A percentile compares a stretch with the other conserved stretches of the same genome.
Conservation (phyloP, 1,139 yeast species). For the Scheffersomyces illinoinensis region DNA sequence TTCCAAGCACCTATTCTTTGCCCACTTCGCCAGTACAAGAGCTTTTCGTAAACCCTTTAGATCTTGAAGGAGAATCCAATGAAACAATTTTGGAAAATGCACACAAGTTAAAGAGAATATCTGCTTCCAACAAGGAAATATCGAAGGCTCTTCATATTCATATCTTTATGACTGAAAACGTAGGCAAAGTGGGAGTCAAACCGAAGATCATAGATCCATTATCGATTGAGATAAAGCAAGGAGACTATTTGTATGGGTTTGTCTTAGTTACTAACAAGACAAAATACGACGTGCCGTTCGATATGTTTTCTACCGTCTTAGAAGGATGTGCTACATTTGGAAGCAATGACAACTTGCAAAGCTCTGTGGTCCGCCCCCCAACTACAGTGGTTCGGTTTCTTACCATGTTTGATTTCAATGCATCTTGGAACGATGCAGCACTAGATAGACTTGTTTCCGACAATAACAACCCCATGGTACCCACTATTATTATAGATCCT, state of each 20-base stretch:
- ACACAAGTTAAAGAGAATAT: conserved; percentile 34
- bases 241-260: conserved; percentile 41
- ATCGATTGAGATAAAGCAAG: conserved; percentile 35
- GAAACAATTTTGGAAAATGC: conserved; percentile 38
- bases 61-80: conserved; percentile 12
- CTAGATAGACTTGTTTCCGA: conserved; percentile 32
- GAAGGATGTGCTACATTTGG: conserved; percentile 36
- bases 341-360: conserved; percentile 10
- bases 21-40: conserved; percentile 20
- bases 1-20: conserved; percentile 7
- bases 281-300: conserved; percentile 32
- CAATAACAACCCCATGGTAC: conserved; percentile 26
- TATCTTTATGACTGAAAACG: conserved; percentile 30
- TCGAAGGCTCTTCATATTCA: conserved; percentile 29
- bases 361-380: conserved; percentile 17
- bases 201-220: conserved; percentile 33
- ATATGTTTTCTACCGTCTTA: conserved; percentile 41
- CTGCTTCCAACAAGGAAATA: conserved; percentile 29
- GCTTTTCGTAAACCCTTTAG: conserved; percentile 16
- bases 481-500: conserved; percentile 27
- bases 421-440: conserved; percentile 42
- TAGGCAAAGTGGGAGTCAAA: conserved; percentile 30
- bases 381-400: conserved; percentile 24
- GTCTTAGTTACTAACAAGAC: conserved; percentile 37
- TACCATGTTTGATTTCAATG: conserved; percentile 44